Percentiles rank a stretch among this genome's conserved stretches.
Conservation (phyloP, 1,139 yeast genomes). For the Kazachstania sp. region DNA sequence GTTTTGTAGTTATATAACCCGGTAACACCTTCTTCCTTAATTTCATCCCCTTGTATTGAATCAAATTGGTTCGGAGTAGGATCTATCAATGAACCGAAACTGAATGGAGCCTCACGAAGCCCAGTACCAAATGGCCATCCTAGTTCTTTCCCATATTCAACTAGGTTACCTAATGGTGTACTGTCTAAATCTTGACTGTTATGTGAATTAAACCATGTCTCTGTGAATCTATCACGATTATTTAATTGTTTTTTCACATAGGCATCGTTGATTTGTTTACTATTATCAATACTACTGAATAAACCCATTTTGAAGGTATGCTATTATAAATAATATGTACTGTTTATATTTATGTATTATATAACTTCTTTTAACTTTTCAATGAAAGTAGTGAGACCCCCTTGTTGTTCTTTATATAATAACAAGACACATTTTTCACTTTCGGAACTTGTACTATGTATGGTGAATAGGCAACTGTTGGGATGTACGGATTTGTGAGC, state of each 20-base stretch:
- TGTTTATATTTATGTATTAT: no score
- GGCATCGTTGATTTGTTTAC: slow-evolving; percentile 1
- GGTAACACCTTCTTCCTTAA: slow-evolving; percentile 18
- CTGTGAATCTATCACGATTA: neutral
- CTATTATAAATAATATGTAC: neutral
- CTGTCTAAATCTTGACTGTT: neutral
- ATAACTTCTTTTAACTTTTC: no score
- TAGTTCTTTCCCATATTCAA: neutral
- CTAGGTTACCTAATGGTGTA: neutral
- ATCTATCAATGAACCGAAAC: neutral
- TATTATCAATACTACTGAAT: slow-evolving; percentile 1
- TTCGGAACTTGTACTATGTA: no score
- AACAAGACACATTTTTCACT: no score
- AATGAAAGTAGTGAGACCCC: no score
- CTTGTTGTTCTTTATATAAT: no score
- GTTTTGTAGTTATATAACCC: slow-evolving; percentile 51
- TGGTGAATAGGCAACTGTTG: no score
- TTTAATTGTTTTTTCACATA: neutral
- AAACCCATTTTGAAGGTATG: slow-evolving; percentile 1
- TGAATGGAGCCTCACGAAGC: neutral
- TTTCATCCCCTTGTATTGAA: slow-evolving; percentile 11
- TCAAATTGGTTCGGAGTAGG: neutral
- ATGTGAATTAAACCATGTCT: neutral
- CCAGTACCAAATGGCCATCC: neutral
- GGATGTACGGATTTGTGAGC: no score